These are phyloP conservation scores for Aspergillus latus DNA, from an alignment of 2,329 filamentous ascomycete species.

Conservation along the genomic window DNA sequence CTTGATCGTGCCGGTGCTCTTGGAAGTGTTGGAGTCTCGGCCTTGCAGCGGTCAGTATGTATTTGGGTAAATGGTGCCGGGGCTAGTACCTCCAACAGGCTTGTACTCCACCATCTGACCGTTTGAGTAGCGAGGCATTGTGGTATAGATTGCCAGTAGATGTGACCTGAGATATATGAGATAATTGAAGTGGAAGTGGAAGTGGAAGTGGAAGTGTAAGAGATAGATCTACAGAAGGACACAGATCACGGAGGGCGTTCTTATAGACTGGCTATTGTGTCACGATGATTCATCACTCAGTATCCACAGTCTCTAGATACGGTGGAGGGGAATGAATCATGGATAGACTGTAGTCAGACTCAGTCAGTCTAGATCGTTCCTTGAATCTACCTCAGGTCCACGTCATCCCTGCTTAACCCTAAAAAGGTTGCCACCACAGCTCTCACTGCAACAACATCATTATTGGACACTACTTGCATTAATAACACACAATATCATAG, in stretches of 20 bases:
- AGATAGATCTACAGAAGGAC: no score
- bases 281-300: neutral
- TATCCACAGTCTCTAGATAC: neutral
- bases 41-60: constrained; percentile 20
- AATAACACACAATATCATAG: neutral
- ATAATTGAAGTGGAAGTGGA: no score
- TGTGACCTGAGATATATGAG: no score
- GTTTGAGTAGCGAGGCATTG: constrained; percentile 16
- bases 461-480: neutral
- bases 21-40: constrained; percentile 34
- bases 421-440: neutral
- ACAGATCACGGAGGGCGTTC: neutral
- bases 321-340: no score
- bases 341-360: no score
- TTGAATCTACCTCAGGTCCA: neutral
- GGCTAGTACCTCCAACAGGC: constrained; percentile 34
- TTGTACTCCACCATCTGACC: constrained; percentile 36
- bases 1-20: constrained; percentile 34
- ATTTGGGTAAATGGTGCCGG: no score
- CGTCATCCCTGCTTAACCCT: neutral
- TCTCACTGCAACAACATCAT: no score
- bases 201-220: no score
- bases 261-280: neutral
- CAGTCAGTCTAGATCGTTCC: neutral
- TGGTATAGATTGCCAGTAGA: neutral